Evolutionary conservation across 306 rosid species (phyloP).

Genomic region (Erythrophleum fordii): DNA sequence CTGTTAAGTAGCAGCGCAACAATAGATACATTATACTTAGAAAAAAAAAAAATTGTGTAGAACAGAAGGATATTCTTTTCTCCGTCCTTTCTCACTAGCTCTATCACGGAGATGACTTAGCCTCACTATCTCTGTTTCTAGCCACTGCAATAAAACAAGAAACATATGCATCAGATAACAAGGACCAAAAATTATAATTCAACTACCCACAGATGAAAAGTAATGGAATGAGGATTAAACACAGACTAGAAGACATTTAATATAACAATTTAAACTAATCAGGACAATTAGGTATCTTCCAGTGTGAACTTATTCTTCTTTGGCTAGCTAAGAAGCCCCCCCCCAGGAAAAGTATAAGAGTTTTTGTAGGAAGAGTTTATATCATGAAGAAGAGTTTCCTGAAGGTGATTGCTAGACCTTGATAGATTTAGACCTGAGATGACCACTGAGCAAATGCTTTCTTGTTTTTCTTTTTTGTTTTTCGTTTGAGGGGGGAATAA

Average conservation of each 20-base stretch:
- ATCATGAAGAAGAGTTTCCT: neutral
- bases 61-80: constrained; percentile 91
- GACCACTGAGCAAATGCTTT: neutral
- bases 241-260: neutral
- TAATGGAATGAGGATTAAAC: neutral
- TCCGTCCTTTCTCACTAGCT: constrained; percentile 95
- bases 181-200: neutral
- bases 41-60: neutral
- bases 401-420: neutral
- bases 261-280: neutral
- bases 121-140: constrained; percentile 87
- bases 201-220: constrained; percentile 14
- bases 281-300: neutral
- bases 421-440: neutral
- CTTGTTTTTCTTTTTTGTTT: too few species aligned
- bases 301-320: neutral
- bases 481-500: too few species aligned
- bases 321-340: neutral
- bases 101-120: constrained; percentile 98
- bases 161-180: constrained; percentile 34
- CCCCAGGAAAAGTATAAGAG: neutral
- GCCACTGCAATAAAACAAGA: constrained; percentile 69
- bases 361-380: neutral
- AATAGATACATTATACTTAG: constrained; percentile 30
- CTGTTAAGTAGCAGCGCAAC: constrained; percentile 8